Conservation (phyloP, 805 yeast genomes). For the Suhomyces prunicola region DNA sequence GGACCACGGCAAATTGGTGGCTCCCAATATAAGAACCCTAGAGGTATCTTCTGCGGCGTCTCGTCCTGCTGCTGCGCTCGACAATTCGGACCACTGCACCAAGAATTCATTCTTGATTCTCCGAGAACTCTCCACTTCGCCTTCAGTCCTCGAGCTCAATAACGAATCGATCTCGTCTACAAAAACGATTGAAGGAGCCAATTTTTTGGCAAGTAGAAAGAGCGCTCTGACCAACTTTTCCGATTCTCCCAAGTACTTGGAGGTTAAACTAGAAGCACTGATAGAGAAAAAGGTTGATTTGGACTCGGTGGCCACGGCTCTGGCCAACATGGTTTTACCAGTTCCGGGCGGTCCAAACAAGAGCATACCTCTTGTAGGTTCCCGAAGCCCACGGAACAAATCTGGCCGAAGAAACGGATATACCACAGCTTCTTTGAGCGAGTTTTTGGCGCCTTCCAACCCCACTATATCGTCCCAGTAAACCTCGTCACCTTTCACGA, state of each 20-base stretch:
- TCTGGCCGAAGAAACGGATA: conserved; percentile 95
- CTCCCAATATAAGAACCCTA: conserved; percentile 87
- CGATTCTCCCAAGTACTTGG: conserved; percentile 86
- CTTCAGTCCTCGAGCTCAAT: conserved; percentile 69
- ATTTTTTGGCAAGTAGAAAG: conserved; percentile 75
- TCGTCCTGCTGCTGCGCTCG: conserved; percentile 77
- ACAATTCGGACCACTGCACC: conserved; percentile 91
- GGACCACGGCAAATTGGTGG: conserved; percentile 95
- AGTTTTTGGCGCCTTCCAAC: conserved; percentile 78
- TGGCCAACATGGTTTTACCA: conserved; percentile 94
- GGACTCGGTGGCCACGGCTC: conserved; percentile 95
- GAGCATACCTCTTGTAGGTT: conserved; percentile 95
- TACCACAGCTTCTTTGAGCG: conserved; percentile 91
- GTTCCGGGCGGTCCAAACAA: conserved; percentile 99
- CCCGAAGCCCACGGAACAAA: conserved; percentile 82
- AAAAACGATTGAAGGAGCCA: conserved; percentile 91
- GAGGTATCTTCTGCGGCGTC: conserved; percentile 40
- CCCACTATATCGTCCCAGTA: conserved; percentile 97
- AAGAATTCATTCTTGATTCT: conserved; percentile 90
- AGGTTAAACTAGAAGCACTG: conserved; percentile 84
- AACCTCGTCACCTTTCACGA: conserved; percentile 86
- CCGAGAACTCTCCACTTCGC: conserved; percentile 84
- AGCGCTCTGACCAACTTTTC: conserved; percentile 90
- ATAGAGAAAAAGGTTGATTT: conserved; percentile 90
- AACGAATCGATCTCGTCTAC: conserved; percentile 95